Percentiles rank a stretch among this genome's conserved stretches.
These are phyloP conservation scores for Parmelia sp. DNA, from an alignment of 495 filamentous ascomycete species.

Conservation along the genomic window DNA sequence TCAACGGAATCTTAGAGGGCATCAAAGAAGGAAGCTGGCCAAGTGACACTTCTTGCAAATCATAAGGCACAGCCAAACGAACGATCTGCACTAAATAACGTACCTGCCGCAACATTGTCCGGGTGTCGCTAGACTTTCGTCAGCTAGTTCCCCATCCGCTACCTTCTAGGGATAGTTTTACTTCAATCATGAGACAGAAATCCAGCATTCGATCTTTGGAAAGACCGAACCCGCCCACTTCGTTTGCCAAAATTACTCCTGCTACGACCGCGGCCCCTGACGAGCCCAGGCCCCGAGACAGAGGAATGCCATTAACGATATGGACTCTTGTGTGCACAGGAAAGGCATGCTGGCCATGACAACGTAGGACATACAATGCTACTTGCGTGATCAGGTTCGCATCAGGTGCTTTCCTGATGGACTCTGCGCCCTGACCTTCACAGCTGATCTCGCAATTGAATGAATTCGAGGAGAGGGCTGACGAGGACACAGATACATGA, in stretches of 20 bases:
- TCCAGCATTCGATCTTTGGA: neutral
- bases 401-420: neutral
- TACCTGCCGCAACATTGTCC: neutral
- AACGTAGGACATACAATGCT: neutral
- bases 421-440: neutral
- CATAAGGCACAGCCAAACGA: too few relatives aligned
- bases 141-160: too few relatives aligned
- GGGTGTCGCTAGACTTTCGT: neutral
- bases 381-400: neutral
- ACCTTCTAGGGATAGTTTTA: too few relatives aligned
- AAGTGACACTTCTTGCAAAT: too few relatives aligned
- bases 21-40: too few relatives aligned
- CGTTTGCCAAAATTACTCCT: neutral
- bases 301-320: neutral
- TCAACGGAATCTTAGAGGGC: too few relatives aligned
- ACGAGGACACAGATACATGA: neutral
- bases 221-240: neutral
- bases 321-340: neutral
- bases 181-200: neutral
- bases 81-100: too few relatives aligned
- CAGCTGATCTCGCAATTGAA: neutral
- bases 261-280: neutral
- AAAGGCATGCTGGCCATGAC: neutral
- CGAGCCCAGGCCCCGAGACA: neutral
- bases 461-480: too few relatives aligned